phyloP scores from a whole-genome alignment of 176 grass and related monocot genomes.

The Avena insularis region DNA sequence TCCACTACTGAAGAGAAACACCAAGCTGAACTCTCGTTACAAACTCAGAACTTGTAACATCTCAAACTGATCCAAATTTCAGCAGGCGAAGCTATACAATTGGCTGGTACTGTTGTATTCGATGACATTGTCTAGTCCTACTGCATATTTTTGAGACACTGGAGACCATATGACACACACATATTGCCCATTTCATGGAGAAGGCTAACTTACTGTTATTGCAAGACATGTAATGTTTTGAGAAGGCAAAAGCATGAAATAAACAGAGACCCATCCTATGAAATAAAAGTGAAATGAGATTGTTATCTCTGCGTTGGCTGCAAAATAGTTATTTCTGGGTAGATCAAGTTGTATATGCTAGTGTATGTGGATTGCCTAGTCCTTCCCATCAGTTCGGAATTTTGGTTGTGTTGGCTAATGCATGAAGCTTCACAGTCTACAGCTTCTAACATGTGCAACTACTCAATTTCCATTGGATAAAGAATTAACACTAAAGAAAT shows the following conservation, averaged over 20 bases:
- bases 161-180: neutral
- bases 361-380: too few species aligned
- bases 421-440: neutral
- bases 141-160: neutral
- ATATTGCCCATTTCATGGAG: neutral
- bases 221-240: conserved; percentile 6
- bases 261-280: conserved; percentile 24
- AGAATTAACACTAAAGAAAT: conserved; percentile 6
- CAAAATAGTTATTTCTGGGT: neutral
- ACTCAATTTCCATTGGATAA: neutral
- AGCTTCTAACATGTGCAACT: conserved; percentile 18
- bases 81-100: neutral
- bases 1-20: neutral
- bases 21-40: neutral
- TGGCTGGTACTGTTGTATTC: neutral
- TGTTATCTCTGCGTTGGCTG: neutral
- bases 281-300: conserved; percentile 30
- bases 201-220: neutral
- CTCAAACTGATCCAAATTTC: conserved; percentile 9
- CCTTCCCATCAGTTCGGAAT: too few species aligned
- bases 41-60: conserved; percentile 29
- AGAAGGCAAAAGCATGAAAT: conserved; percentile 23
- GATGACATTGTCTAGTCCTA: neutral
- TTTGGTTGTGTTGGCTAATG: too few species aligned
- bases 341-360: neutral